A percentile compares a stretch with the other conserved stretches of the same genome.
Evolutionary conservation across 2,329 filamentous ascomycete species (phyloP).

Genomic region (Didymosphaeria variabile): DNA sequence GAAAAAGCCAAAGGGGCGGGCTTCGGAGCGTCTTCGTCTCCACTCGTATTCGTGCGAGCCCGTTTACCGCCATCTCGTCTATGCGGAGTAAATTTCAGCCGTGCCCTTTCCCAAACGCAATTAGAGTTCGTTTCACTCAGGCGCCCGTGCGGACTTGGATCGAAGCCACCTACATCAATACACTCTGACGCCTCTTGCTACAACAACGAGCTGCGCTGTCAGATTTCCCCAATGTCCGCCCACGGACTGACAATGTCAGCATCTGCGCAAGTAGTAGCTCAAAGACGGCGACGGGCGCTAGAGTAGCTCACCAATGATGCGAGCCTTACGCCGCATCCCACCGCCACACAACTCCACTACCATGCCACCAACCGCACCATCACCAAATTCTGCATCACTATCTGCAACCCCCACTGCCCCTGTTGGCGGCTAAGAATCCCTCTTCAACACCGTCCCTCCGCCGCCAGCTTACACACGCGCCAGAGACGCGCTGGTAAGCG

Average conservation of each 20-base stretch:
- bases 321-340: not conserved
- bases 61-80: constrained; percentile 2
- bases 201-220: constrained; percentile 4
- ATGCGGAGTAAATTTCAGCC: constrained; percentile 11
- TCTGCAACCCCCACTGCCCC: constrained; percentile 1
- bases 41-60: not conserved
- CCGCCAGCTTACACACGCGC: constrained; percentile 7
- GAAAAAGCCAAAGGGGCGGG: not conserved
- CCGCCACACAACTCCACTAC: not conserved
- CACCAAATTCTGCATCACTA: not conserved
- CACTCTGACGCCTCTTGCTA: constrained; percentile 8
- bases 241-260: not conserved
- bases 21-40: constrained; percentile 5
- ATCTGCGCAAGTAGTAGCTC: not conserved
- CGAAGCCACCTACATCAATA: not conserved
- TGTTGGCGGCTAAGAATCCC: not conserved
- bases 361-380: not conserved
- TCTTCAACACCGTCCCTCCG: constrained; percentile 8
- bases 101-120: not conserved
- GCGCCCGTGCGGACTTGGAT: constrained; percentile 13
- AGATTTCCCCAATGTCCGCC: constrained; percentile 9
- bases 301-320: not conserved
- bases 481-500: not conserved
- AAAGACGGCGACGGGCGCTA: not conserved
- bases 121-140: not conserved